Conservation (phyloP, 345 rosid genomes). For the Ailanthus altissimus region DNA sequence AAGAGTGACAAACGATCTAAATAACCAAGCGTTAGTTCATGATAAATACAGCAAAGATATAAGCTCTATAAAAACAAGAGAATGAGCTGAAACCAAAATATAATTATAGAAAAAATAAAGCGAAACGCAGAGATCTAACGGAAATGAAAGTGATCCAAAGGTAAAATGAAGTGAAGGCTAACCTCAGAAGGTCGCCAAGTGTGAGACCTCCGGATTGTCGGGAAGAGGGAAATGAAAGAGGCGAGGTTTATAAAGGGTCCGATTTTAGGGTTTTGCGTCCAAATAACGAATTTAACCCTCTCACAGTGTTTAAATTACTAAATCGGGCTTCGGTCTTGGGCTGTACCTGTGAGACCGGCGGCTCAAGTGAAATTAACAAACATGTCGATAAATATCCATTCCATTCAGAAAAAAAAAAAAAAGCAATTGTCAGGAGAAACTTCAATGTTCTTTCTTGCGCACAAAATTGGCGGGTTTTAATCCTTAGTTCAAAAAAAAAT, state of each 20-base stretch:
- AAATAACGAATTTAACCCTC: constrained; percentile 18
- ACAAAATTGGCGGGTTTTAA: no score
- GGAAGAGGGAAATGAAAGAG: constrained; percentile 5
- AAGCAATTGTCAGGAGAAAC: no score
- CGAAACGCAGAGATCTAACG: neutral
- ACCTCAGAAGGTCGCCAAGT: constrained; percentile 27
- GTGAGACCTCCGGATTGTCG: neutral
- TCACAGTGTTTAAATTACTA: no score
- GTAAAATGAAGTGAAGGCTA: neutral
- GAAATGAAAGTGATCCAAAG: neutral
- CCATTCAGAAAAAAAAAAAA: no score
- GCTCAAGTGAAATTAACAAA: no score
- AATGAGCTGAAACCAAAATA: neutral
- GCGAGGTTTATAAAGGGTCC: constrained; percentile 6
- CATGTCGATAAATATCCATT: no score
- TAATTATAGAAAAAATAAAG: neutral
- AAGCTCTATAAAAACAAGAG: neutral
- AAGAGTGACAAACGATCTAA: neutral
- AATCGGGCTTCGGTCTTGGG: no score
- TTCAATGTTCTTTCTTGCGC: no score
- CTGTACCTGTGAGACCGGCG: no score
- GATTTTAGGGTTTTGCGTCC: neutral
- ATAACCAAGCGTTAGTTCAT: neutral
- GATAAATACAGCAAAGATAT: neutral
- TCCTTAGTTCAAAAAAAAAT: no score